Base-by-base conservation (phyloP, 2,329 filamentous ascomycete genomes). In the Fusarium sublunatum region DNA sequence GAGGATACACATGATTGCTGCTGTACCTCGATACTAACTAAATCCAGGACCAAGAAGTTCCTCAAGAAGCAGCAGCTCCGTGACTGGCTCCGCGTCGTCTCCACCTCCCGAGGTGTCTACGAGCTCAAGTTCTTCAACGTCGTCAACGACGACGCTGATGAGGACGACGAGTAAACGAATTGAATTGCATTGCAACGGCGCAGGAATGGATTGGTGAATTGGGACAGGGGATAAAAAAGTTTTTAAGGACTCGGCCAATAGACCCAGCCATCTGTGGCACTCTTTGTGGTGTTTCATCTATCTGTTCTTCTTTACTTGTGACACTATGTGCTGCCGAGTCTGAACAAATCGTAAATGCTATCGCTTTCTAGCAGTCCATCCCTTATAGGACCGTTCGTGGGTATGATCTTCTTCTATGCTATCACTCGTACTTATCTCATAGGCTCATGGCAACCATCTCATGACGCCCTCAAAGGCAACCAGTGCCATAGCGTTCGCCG, bases 41-140 rank as follows among this genome's bases (percentile, higher is more conserved):
- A 36, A 3, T 2, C 15, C 62, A 96, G 92, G 81, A 99, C 95
- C 82, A 99, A 99, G 92, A 99, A 99, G 89, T 99, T 97, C 91
- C 91, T 99, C 83, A 99, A 99, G 93, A 99, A 99, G 92, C 92
- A 97, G 88, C 94, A 98, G 89, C 92, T 99, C 80, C 92, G 95
- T 85, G 95, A 99, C 88, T 99, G 95, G 95, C 91, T 99, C 78
- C 93, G 95, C 77, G 94, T 99, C 75, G 95, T 99, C 78, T 96
- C 93, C 74, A 98, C 94, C 80, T 93, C 91, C 81, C 94, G 94
- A 86, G 94, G 95, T 79, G 93, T 97, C 71, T 99, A 99, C 87
- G 93, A 97, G 88, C 91, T 99, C 83, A 93, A 96, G 87, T 99
- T 99, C 93, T 99, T 96, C 93, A 99, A 99, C 88, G 93, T 99